Evolutionary conservation across 1,139 yeast species (phyloP).

Genomic region (Trichomonascaceae sp.): DNA sequence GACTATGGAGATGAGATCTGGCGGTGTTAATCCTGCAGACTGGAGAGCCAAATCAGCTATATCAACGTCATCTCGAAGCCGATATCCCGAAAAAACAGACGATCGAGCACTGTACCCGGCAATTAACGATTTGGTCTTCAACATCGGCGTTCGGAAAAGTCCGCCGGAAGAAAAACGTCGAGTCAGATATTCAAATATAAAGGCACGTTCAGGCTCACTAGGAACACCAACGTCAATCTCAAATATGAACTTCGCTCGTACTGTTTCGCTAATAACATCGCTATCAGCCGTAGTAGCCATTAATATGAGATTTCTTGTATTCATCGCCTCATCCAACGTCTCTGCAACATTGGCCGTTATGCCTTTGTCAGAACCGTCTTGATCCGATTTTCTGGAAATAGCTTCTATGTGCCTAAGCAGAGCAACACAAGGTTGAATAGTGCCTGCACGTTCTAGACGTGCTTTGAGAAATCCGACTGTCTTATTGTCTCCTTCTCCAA

Average conservation of each 20-base stretch:
- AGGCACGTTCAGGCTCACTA: conserved; percentile 61
- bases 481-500: conserved; percentile 64
- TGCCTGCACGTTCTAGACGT: conserved; percentile 56
- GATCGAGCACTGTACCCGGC: background rate
- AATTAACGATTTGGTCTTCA: background rate
- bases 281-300: conserved; percentile 68
- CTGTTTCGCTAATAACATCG: conserved; percentile 60
- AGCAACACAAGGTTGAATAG: conserved; percentile 45
- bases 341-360: conserved; percentile 56
- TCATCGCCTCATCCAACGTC: conserved; percentile 49
- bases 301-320: conserved; percentile 39
- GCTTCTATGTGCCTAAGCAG: conserved; percentile 70
- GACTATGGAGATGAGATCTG: conserved; percentile 70
- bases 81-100: conserved; percentile 7
- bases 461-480: conserved; percentile 76
- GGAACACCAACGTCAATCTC: conserved; percentile 77
- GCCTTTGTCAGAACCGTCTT: conserved; percentile 48
- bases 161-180: conserved; percentile 1
- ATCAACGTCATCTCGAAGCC: conserved; percentile 49
- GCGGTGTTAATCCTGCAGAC: conserved; percentile 89
- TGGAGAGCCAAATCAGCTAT: conserved; percentile 62
- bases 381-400: conserved; percentile 63
- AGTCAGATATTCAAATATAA: conserved; percentile 49
- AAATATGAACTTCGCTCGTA: conserved; percentile 68
- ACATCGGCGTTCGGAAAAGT: background rate